These are phyloP conservation scores for Tylopilus sp. DNA, from an alignment of 1,284 basidiomycete species.

Conservation along the genomic window DNA sequence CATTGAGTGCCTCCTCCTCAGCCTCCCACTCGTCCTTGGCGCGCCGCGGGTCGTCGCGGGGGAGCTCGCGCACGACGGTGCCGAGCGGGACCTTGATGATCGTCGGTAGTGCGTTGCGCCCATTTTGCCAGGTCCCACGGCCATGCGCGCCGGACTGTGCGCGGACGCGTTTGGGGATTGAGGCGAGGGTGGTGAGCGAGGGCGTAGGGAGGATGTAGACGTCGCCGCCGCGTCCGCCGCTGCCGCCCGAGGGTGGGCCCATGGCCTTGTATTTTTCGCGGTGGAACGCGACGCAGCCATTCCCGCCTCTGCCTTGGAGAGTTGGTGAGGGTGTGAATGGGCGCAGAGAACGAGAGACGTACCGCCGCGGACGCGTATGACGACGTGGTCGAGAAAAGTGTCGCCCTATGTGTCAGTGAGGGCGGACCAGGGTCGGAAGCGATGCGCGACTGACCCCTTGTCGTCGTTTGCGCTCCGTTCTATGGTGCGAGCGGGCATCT, in stretches of 20 bases:
- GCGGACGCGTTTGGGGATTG: slow-evolving; percentile 64
- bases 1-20: slow-evolving; percentile 58
- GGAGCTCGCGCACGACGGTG: slow-evolving; percentile 79
- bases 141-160: slow-evolving; percentile 71
- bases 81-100: slow-evolving; percentile 83
- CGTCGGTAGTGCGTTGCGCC: slow-evolving; percentile 66
- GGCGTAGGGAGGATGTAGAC: slow-evolving; percentile 79
- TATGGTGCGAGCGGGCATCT: slow-evolving; percentile 31
- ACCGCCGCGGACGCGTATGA: slow-evolving; percentile 78
- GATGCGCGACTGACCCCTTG: slow-evolving; percentile 52
- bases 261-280: slow-evolving; percentile 74
- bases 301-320: slow-evolving; percentile 69
- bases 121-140: slow-evolving; percentile 82
- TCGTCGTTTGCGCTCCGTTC: slow-evolving; percentile 73
- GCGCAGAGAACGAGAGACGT: slow-evolving; percentile 15
- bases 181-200: slow-evolving; percentile 72
- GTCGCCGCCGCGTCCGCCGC: slow-evolving; percentile 84
- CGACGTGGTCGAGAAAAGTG: slow-evolving; percentile 75
- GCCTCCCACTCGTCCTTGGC: slow-evolving; percentile 64
- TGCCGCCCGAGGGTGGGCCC: slow-evolving; percentile 87
- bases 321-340: slow-evolving; percentile 5
- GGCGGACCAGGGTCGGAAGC: neutral
- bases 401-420: slow-evolving; percentile 52
- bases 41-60: slow-evolving; percentile 57
- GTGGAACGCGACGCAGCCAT: slow-evolving; percentile 82